Percentiles rank a stretch among this genome's conserved stretches.
phyloP scores from a whole-genome alignment of 345 rosid species.

The Rhizophora mangle region DNA sequence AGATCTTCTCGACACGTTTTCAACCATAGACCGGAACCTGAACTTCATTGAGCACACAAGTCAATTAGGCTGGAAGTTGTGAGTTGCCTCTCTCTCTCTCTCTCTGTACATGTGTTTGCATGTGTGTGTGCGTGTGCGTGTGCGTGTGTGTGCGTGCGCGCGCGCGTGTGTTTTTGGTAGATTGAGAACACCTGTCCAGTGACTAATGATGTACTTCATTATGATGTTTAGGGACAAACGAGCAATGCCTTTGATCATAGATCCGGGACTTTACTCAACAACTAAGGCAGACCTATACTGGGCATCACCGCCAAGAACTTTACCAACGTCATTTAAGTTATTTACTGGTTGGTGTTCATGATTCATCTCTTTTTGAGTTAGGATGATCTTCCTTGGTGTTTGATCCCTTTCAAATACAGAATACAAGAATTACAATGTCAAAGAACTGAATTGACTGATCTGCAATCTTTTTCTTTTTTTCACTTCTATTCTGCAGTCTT shows the following conservation, averaged over 20 bases:
- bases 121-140: neutral
- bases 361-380: neutral
- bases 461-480: too few species aligned
- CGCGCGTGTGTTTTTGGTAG: neutral
- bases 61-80: constrained; percentile 94
- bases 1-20: constrained; percentile 81
- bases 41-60: constrained; percentile 96
- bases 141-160: neutral
- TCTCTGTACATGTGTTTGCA: neutral
- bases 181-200: constrained; percentile 6
- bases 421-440: too few species aligned
- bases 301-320: constrained; percentile 75
- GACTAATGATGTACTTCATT: constrained; percentile 8
- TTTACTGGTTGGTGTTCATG: constrained; percentile 68
- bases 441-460: too few species aligned
- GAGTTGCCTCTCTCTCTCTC: constrained; percentile 29
- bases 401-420: neutral
- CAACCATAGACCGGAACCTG: constrained; percentile 55
- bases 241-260: constrained; percentile 92
- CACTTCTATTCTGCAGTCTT: too few species aligned
- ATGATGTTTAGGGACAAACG: constrained; percentile 70
- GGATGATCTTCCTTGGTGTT: neutral
- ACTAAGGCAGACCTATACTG: constrained; percentile 71
- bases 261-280: constrained; percentile 81
- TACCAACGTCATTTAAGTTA: constrained; percentile 87